A percentile compares a stretch with the other conserved stretches of the same genome.
Evolutionary conservation across 1,284 basidiomycete species (phyloP).

Genomic region (Hymenochaete sp.): DNA sequence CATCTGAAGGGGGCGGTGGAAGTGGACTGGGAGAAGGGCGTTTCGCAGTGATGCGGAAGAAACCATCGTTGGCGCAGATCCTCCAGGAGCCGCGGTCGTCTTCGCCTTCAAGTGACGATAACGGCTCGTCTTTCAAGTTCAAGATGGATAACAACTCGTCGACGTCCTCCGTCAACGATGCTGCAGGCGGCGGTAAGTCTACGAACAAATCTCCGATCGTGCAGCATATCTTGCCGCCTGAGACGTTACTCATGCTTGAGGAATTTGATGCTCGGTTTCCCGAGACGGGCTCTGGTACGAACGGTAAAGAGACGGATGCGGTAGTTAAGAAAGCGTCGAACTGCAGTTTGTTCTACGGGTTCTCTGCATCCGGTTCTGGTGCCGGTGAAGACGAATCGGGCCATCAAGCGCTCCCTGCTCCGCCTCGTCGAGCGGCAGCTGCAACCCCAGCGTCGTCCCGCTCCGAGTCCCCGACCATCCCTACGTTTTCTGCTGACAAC

Average conservation of each 20-base stretch:
- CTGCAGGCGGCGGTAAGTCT: neutral
- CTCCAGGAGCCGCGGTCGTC: constrained; percentile 37
- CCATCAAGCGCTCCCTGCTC: constrained; percentile 26
- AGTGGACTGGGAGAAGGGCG: neutral
- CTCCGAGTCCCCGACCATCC: constrained; percentile 25
- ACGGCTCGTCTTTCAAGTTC: constrained; percentile 44
- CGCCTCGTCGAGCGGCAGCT: constrained; percentile 23
- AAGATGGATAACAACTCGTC: constrained; percentile 46
- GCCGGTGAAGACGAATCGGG: constrained; percentile 6
- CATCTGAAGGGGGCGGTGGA: neutral
- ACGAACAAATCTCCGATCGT: constrained; percentile 17
- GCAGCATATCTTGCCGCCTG: constrained; percentile 45
- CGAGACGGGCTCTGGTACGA: neutral
- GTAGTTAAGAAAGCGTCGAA: no score
- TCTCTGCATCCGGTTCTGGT: no score
- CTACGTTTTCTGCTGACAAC: constrained; percentile 27
- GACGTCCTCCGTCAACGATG: constrained; percentile 45
- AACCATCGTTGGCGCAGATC: constrained; percentile 16
- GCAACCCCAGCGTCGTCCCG: constrained; percentile 3
- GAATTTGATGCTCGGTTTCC: constrained; percentile 1
- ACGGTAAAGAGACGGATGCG: neutral
- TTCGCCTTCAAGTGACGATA: constrained; percentile 48
- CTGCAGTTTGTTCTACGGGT: constrained; percentile 7
- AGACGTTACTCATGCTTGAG: constrained; percentile 32
- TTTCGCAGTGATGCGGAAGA: constrained; percentile 4